A percentile compares a stretch with the other conserved stretches of the same genome.
phyloP scores from a whole-genome alignment of 2,329 filamentous ascomycete species.

The Pseudogymnoascus verrucosus region DNA sequence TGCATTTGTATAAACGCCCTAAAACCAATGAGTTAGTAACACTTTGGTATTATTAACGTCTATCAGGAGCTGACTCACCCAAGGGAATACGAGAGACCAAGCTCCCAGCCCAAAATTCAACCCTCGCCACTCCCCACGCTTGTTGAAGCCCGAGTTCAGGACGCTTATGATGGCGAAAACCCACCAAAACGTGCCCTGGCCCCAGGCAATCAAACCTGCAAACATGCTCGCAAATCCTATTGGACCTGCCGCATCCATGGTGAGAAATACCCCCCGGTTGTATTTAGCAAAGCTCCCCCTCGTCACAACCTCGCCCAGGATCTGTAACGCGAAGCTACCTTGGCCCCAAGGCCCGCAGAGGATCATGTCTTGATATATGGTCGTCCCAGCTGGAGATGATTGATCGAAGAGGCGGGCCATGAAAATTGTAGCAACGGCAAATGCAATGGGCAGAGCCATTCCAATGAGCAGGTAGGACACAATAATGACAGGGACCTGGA shows the following conservation, averaged over 20 bases:
- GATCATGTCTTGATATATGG: constrained; percentile 33
- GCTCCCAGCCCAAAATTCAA: constrained; percentile 26
- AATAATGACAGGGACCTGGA: constrained; percentile 33
- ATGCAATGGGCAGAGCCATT: constrained; percentile 27
- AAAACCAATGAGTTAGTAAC: background rate
- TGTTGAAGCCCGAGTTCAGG: constrained; percentile 22
- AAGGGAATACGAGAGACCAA: constrained; percentile 34
- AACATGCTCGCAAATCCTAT: constrained; percentile 31
- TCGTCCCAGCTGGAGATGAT: constrained; percentile 17
- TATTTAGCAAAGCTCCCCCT: constrained; percentile 28
- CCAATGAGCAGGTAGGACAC: constrained; percentile 34
- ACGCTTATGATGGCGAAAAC: constrained; percentile 32
- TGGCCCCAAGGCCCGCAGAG: constrained; percentile 34
- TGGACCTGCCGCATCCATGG: constrained; percentile 25
- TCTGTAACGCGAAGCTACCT: constrained; percentile 32
- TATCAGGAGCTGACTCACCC: constrained; percentile 24
- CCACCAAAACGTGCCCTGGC: constrained; percentile 36
- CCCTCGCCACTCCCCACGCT: constrained; percentile 15
- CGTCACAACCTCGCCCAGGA: constrained; percentile 29
- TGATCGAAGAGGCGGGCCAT: constrained; percentile 27
- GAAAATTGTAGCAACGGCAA: constrained; percentile 29
- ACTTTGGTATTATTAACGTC: background rate
- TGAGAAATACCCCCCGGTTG: constrained; percentile 28
- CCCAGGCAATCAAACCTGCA: constrained; percentile 32
- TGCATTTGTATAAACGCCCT: constrained; percentile 34